Evolutionary conservation across 129 eudicot species (phyloP).

Genomic region (Flaveria ramosissima): DNA sequence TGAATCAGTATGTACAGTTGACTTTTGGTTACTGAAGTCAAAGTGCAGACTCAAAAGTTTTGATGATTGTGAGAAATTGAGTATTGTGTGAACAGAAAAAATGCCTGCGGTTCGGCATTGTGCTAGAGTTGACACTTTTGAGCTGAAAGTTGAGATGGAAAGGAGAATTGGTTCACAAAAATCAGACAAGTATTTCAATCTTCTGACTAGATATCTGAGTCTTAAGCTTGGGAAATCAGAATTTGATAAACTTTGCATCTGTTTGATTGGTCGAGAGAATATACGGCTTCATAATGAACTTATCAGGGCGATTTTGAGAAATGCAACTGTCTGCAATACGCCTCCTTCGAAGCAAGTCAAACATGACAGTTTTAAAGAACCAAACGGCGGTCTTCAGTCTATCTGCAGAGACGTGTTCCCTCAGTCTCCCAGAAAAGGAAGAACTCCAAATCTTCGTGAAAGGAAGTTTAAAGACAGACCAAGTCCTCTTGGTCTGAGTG

Average conservation of each 20-base stretch:
- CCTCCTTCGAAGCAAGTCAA: conserved; percentile 57
- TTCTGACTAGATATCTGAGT: conserved; percentile 48
- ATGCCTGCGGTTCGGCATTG: conserved; percentile 73
- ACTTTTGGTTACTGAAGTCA: conserved; percentile 30
- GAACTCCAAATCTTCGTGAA: conserved; percentile 57
- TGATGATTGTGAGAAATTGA: conserved; percentile 42
- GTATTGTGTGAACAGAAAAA: conserved; percentile 23
- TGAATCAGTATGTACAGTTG: conserved; percentile 31
- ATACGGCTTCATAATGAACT: conserved; percentile 62
- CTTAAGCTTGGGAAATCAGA: conserved; percentile 56
- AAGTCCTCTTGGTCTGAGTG: conserved; percentile 74
- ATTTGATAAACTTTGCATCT: conserved; percentile 59
- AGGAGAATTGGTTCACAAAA: conserved; percentile 58
- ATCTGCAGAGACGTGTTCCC: conserved; percentile 69
- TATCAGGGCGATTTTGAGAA: conserved; percentile 56
- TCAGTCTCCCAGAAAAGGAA: conserved; percentile 68
- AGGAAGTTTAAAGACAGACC: conserved; percentile 59
- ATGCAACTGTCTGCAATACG: conserved; percentile 50
- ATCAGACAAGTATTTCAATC: conserved; percentile 59
- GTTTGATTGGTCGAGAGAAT: conserved; percentile 65
- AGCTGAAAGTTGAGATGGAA: conserved; percentile 56
- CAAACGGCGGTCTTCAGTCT: conserved; percentile 61
- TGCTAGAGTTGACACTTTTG: conserved; percentile 57
- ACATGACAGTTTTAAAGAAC: conserved; percentile 38
- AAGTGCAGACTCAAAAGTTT: conserved; percentile 13